Evolutionary conservation across 768 basidiomycete species (phyloP).

Genomic region (Amanita molliuscula): DNA sequence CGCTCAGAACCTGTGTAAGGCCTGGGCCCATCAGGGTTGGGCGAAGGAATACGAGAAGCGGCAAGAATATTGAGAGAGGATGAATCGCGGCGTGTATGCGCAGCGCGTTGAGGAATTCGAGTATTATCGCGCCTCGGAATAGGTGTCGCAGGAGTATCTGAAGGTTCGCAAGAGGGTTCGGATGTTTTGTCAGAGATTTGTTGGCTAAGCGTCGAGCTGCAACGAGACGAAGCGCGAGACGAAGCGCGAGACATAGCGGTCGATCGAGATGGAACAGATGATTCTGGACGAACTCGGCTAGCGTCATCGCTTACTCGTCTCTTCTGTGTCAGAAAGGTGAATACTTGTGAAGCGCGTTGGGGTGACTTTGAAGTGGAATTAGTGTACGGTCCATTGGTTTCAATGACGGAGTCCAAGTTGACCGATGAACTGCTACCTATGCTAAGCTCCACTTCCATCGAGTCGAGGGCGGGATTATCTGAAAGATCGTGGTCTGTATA

Average conservation of each 20-base stretch:
- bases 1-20: not conserved
- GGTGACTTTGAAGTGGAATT: conserved; percentile 37
- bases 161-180: conserved; percentile 5
- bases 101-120: not conserved
- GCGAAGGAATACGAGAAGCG: conserved; percentile 5
- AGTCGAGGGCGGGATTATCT: conserved; percentile 52
- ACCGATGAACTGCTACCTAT: conserved; percentile 28
- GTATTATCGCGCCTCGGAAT: conserved; percentile 4
- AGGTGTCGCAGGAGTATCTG: conserved; percentile 9
- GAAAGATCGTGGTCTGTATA: conserved; percentile 37
- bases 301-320: conserved; percentile 24
- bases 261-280: conserved; percentile 27
- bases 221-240: conserved; percentile 29
- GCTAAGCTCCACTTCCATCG: conserved; percentile 69
- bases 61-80: not conserved
- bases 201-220: conserved; percentile 12
- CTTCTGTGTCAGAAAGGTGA: conserved; percentile 55
- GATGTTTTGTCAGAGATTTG: conserved; percentile 11
- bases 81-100: not conserved
- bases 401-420: conserved; percentile 13
- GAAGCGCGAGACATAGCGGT: conserved; percentile 28
- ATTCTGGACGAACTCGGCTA: conserved; percentile 27
- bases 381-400: conserved; percentile 19
- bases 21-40: conserved; percentile 2
- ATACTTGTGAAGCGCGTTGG: conserved; percentile 66